phyloP scores from a whole-genome alignment of 163 green algal species.

The Prototheca cutis region DNA sequence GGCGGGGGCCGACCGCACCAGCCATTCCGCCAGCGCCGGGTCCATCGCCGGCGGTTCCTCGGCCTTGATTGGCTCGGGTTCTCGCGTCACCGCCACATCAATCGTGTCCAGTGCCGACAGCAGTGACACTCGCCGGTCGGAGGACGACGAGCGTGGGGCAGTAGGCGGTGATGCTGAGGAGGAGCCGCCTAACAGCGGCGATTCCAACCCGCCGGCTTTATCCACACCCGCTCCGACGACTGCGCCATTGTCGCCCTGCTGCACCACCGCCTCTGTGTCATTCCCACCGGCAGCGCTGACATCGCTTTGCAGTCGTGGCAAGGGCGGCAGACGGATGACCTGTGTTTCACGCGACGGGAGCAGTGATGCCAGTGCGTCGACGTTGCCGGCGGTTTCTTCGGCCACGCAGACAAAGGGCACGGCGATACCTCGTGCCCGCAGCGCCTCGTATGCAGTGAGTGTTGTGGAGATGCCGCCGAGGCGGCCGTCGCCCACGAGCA shows the following conservation, averaged over 20 bases:
- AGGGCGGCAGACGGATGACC: conserved; percentile 34
- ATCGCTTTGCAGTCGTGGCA: too few species aligned
- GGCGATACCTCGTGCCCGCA: conserved; percentile 55
- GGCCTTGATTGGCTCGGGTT: too few species aligned
- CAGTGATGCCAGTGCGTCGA: conserved; percentile 19
- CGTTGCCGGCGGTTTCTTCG: conserved; percentile 19
- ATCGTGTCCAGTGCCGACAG: too few species aligned
- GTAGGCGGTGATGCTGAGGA: too few species aligned
- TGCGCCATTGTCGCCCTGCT: too few species aligned
- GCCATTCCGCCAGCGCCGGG: conserved; percentile 32
- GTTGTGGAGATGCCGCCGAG: conserved; percentile 90
- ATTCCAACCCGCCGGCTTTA: too few species aligned
- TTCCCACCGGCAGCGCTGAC: neutral
- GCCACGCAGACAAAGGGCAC: conserved; percentile 62
- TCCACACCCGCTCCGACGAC: too few species aligned
- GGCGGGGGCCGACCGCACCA: conserved; percentile 19
- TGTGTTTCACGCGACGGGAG: conserved; percentile 6
- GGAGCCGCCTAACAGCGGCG: too few species aligned
- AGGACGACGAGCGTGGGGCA: too few species aligned
- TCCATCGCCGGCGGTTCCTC: conserved; percentile 23
- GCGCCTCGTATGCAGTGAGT: conserved; percentile 64
- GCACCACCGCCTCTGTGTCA: too few species aligned
- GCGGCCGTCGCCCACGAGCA: conserved; percentile 80
- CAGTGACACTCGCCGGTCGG: too few species aligned
- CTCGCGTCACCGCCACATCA: too few species aligned